These are phyloP conservation scores for Rusavskia elegans DNA, from an alignment of 495 filamentous ascomycete genomes.

Conservation along the genomic window DNA sequence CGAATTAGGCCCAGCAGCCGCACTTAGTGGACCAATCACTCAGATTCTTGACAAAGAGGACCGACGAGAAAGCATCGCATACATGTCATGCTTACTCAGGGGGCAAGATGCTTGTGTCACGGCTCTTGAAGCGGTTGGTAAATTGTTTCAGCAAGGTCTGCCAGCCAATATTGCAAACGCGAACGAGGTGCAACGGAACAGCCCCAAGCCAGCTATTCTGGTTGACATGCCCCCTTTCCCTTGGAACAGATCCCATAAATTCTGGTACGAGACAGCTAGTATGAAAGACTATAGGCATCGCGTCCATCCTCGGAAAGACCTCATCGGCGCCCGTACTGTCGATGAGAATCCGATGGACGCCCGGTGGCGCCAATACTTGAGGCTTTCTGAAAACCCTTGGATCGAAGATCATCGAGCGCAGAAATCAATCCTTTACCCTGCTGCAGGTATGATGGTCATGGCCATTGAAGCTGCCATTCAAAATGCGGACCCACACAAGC, in stretches of 20 bases:
- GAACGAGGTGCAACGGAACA: slow-evolving; percentile 9
- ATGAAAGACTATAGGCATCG: slow-evolving; percentile 26
- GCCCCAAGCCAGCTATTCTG: slow-evolving; percentile 3
- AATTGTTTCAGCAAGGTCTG: slow-evolving; percentile 21
- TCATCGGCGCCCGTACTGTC: slow-evolving; percentile 31
- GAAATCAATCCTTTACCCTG: slow-evolving; percentile 12
- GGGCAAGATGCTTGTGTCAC: slow-evolving; percentile 18
- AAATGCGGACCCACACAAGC: slow-evolving; percentile 5
- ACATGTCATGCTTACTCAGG: slow-evolving; percentile 21
- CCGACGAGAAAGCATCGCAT: slow-evolving; percentile 9
- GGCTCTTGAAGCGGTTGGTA: slow-evolving; percentile 18
- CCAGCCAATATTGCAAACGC: slow-evolving; percentile 14
- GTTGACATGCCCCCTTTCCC: slow-evolving; percentile 30
- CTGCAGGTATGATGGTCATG: slow-evolving; percentile 20
- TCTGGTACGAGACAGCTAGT: slow-evolving; percentile 10
- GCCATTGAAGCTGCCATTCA: slow-evolving; percentile 23
- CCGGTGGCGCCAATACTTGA: slow-evolving; percentile 37
- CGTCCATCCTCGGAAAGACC: slow-evolving; percentile 26
- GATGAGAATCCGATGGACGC: slow-evolving; percentile 32
- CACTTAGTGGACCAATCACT: slow-evolving; percentile 40
- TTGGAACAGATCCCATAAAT: slow-evolving; percentile 20
- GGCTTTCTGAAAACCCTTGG: slow-evolving; percentile 35
- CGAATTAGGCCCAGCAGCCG: slow-evolving; percentile 44
- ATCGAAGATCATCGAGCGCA: slow-evolving; percentile 28
- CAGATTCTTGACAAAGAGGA: slow-evolving; percentile 27